Base-by-base conservation (phyloP, 2,329 filamentous ascomycete species). In the Scedosporium aurantiacum region DNA sequence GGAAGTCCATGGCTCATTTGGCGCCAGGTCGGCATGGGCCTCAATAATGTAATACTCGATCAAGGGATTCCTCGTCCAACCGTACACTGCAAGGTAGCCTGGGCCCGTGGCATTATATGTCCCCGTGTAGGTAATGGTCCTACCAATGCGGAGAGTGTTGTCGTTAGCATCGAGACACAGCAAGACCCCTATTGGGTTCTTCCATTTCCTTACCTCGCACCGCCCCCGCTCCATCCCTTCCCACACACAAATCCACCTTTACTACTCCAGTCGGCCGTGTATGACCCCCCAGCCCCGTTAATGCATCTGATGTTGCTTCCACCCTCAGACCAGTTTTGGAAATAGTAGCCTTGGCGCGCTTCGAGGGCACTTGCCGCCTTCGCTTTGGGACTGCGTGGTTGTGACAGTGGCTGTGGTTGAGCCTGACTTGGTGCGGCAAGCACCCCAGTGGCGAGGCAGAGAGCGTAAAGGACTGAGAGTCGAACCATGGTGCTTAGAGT, bases 201-300 rank as follows among this genome's bases (percentile, higher is more conserved):
- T 21, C 8, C n/a, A 8, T 10, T 0, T 1, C 63, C 71, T 63
- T 75, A 83, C 79, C 78, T 73, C 25, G 73, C 70, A 62, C 70
- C 73, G 57, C 81, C 81, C 16, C 80, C 76, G 61, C 77, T 77
- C 81, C 82, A 84, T 41, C 82, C 82, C 70, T 83, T 84, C 32
- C 82, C 82, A 62, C 74, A 79, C 40, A 82, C 80, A 56, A 82
- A 79, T 73, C 83, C 81, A 37, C 79, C 80, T 21, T 68, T 70
- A 57, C 73, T 73, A 50, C 63, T 67, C 80, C 80, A 83, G 47
- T 65, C 66, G 0, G 77, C 72, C 23, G 66, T 74, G 71, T 81
- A 82, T 27, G 70, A 66, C 0, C 78, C 78, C 1, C 65, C 72
- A 3, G 67, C 65, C 1, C 72, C 72, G 67, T 81, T 81, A 60